These are phyloP conservation scores for Juglanconis sp. DNA, from an alignment of 2,329 filamentous ascomycete species.

Conservation along the genomic window DNA sequence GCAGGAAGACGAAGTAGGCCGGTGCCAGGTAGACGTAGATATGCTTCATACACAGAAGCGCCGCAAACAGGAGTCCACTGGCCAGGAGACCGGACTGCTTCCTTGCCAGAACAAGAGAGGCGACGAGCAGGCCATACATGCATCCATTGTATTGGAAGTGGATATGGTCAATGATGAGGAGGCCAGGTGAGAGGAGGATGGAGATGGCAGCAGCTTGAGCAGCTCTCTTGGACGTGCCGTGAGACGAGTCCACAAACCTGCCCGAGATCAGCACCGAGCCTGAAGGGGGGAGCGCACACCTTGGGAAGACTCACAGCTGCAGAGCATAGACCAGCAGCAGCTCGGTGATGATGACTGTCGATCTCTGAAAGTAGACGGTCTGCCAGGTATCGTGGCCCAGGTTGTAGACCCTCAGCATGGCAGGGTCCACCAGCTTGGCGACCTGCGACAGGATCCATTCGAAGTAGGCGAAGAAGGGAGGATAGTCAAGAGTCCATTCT, in stretches of 20 bases:
- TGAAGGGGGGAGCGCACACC: background rate
- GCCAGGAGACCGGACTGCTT: constrained; percentile 69
- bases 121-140: constrained; percentile 84
- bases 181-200: constrained; percentile 83
- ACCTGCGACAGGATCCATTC: constrained; percentile 87
- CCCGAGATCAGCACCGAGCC: background rate
- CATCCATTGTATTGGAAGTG: constrained; percentile 99
- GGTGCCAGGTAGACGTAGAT: constrained; percentile 96
- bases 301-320: constrained; percentile 52
- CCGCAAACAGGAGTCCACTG: constrained; percentile 81
- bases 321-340: constrained; percentile 80
- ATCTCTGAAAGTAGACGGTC: constrained; percentile 88
- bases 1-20: constrained; percentile 89
- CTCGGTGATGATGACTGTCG: constrained; percentile 84
- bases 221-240: constrained; percentile 62
- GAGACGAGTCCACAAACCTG: constrained; percentile 73
- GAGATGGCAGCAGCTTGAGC: constrained; percentile 86
- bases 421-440: constrained; percentile 72
- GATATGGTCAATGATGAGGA: constrained; percentile 96
- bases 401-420: constrained; percentile 78
- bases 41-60: constrained; percentile 89
- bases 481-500: constrained; percentile 99
- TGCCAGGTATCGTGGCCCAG: constrained; percentile 88
- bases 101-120: constrained; percentile 81
- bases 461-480: constrained; percentile 96